Evolutionary conservation across 2,329 filamentous ascomycete species (phyloP).

Genomic region (Colletotrichum kahawae): DNA sequence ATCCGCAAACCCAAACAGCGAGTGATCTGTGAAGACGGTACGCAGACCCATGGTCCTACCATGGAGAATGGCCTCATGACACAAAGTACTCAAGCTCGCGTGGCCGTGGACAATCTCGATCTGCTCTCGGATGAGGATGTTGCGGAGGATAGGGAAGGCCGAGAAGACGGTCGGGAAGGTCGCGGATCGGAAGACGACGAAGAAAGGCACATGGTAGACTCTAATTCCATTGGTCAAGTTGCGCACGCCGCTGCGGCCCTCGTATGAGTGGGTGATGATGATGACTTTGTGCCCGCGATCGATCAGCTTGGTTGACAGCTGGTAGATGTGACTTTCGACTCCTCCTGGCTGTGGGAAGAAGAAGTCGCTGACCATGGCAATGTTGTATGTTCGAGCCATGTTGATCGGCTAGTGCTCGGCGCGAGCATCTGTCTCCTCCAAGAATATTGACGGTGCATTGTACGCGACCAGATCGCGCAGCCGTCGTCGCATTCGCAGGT

Average conservation of each 20-base stretch:
- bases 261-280: constrained; percentile 94
- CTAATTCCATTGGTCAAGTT: constrained; percentile 98
- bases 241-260: constrained; percentile 87
- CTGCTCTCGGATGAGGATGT: constrained; percentile 91
- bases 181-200: constrained; percentile 91
- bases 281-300: constrained; percentile 98
- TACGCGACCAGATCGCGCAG: neutral
- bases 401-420: neutral
- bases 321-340: constrained; percentile 98
- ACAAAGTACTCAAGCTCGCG: constrained; percentile 88
- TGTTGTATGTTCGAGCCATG: constrained; percentile 61
- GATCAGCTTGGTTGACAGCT: constrained; percentile 93
- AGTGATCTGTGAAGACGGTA: constrained; percentile 97
- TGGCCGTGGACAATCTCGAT: constrained; percentile 99
- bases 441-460: neutral
- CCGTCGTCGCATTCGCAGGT: neutral
- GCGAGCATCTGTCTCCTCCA: neutral
- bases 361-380: constrained; percentile 97
- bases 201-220: constrained; percentile 96
- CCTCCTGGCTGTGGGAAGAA: constrained; percentile 98
- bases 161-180: constrained; percentile 98
- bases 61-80: constrained; percentile 93
- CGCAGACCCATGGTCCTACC: constrained; percentile 94
- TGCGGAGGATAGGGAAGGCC: constrained; percentile 96
- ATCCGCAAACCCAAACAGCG: constrained; percentile 95